Evolutionary conservation across 805 yeast genomes (phyloP).

Genomic region (Phaffomyces antillensis): DNA sequence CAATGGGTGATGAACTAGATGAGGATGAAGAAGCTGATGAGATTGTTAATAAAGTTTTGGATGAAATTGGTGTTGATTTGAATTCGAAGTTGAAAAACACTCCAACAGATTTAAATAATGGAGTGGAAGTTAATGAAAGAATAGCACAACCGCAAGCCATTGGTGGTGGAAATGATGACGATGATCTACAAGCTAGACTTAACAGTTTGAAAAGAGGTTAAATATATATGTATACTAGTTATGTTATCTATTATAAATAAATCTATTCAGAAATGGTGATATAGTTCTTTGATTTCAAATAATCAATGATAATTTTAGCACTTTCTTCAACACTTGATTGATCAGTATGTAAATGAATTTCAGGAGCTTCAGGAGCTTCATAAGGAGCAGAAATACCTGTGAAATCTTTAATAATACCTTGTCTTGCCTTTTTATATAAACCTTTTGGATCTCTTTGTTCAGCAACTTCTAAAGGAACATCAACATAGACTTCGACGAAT

Average conservation of each 20-base stretch:
- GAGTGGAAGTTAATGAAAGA: conserved; percentile 24
- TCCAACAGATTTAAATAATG: conserved; percentile 30
- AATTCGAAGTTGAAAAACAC: conserved; percentile 38
- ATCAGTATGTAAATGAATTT: conserved; percentile 72
- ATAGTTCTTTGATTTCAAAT: conserved; percentile 46
- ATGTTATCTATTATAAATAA: too few species aligned
- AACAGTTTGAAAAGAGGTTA: conserved; percentile 63
- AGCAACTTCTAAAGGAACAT: conserved; percentile 90
- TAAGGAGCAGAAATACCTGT: conserved; percentile 96
- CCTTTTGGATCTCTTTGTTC: conserved; percentile 98
- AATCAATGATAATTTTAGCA: conserved; percentile 63
- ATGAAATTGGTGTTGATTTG: conserved; percentile 91
- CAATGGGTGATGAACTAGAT: conserved; percentile 85
- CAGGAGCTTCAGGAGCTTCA: conserved; percentile 85
- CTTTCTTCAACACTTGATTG: conserved; percentile 71
- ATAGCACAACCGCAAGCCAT: conserved; percentile 56
- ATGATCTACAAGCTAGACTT: conserved; percentile 82
- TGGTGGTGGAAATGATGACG: conserved; percentile 45
- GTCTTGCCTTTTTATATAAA: conserved; percentile 91
- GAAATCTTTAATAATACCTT: conserved; percentile 88
- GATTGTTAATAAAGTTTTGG: conserved; percentile 83
- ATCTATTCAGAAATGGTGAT: conserved; percentile 8
- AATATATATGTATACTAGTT: neutral
- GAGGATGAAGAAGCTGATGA: conserved; percentile 90
- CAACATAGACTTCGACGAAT: conserved; percentile 85